Conservation (phyloP, 768 basidiomycete genomes). For the Pholiota conissans region DNA sequence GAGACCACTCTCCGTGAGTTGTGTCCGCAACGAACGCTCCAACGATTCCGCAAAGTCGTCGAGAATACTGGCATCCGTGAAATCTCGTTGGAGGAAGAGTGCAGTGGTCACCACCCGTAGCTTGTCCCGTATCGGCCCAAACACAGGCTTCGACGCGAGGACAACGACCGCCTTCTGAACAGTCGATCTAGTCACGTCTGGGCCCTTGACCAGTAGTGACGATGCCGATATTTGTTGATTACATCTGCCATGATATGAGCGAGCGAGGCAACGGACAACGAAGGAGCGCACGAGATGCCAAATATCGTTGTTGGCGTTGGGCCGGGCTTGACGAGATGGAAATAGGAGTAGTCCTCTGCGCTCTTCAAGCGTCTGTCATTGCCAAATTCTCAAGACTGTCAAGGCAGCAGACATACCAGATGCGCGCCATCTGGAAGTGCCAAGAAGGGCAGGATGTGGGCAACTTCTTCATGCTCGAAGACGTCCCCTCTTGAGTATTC, state of each 20-base stretch:
- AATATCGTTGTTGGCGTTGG: constrained; percentile 82
- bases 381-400: background rate
- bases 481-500: constrained; percentile 81
- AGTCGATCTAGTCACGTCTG: constrained; percentile 91
- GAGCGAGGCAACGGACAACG: background rate
- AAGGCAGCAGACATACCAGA: constrained; percentile 52
- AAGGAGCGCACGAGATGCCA: constrained; percentile 81
- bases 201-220: constrained; percentile 71
- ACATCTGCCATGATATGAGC: constrained; percentile 51
- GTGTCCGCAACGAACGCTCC: constrained; percentile 70
- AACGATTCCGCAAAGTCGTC: constrained; percentile 82
- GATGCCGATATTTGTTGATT: constrained; percentile 92
- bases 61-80: constrained; percentile 84
- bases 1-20: constrained; percentile 88
- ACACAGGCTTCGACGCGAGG: constrained; percentile 85
- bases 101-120: constrained; percentile 93
- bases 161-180: constrained; percentile 99
- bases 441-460: constrained; percentile 87
- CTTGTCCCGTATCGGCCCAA: constrained; percentile 96
- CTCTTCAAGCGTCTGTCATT: constrained; percentile 43
- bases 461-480: constrained; percentile 82
- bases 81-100: constrained; percentile 89
- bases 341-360: constrained; percentile 95
- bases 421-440: constrained; percentile 98
- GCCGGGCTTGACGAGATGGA: constrained; percentile 80